Evolutionary conservation across 1,139 yeast species (phyloP), one percentile per base, ranked within the genome.

Genomic region (Yamadazyma blattariae): DNA sequence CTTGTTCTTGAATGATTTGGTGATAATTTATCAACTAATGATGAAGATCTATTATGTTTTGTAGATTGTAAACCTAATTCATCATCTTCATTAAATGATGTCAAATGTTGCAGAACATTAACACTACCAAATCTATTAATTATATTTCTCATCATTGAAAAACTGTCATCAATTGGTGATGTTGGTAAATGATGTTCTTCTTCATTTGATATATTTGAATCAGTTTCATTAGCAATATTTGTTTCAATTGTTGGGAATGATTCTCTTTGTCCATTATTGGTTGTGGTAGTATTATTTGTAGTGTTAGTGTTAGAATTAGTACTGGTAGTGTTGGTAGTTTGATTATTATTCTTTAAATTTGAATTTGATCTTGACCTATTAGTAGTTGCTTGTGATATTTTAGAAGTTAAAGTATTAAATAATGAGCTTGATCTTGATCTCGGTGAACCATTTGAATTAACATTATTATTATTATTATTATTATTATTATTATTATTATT

Each of bases 361-460:
- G 71, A 65, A 33, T 70, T 50, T 2, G 69, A 58, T 30, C 71
- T 46, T 12, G 48, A 50, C 21, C 37, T 37, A 14, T 33, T 33
- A 9, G 40, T 29, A 6, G 42, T 29, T 8, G 47, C 50, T 34
- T 63, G 73, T 36, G 51, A 59, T 12, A 66, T 37, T 38, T 50
- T 57, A 36, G 43, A 54, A 30, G 63, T 57, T 9, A 69, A 54
- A 8, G 68, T 59, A 39, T 67, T 67, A 38, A 69, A 51, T 11
- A 69, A 40, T 1, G 74, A 67, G 9, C 66, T 54, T 4, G 74
- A 67, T 24, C 74, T 50, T 7, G 71, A 64, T 27, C 74, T 41
- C 17, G 44, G 9, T 7, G 12, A 11, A n/a, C n/a, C n/a, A n/a
- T n/a, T n/a, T n/a, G n/a, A n/a, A 16, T 17, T 27, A 3, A 7